phyloP scores from a whole-genome alignment of 139 green algal species.

The Chlamydomonas sp. region DNA sequence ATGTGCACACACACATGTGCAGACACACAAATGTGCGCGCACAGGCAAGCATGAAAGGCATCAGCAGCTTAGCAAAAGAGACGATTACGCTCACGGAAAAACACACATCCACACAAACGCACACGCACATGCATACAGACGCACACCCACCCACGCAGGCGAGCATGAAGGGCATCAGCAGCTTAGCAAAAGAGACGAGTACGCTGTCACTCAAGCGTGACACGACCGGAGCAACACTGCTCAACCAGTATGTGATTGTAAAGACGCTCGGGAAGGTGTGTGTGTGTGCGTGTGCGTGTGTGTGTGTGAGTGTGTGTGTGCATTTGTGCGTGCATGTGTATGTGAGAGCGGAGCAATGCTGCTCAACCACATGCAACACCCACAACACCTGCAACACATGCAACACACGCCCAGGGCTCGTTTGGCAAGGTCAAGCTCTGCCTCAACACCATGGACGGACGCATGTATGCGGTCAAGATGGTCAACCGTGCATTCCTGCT shows the following conservation, averaged over 20 bases:
- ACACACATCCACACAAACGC: too few relatives aligned
- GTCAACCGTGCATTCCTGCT: constrained; percentile 45
- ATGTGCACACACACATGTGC: too few relatives aligned
- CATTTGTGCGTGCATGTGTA: background rate
- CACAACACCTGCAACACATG: constrained; percentile 40
- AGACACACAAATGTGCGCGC: too few relatives aligned
- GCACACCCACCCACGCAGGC: too few relatives aligned
- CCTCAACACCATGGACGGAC: constrained; percentile 72
- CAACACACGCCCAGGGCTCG: constrained; percentile 63
- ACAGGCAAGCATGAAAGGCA: too few relatives aligned
- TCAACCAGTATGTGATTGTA: constrained; percentile 1
- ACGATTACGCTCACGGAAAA: background rate
- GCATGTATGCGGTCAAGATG: constrained; percentile 79
- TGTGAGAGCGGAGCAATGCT: background rate
- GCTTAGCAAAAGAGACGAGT: constrained; percentile 10
- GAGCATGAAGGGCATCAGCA: constrained; percentile 7
- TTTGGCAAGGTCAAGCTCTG: constrained; percentile 84
- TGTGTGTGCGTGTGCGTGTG: background rate
- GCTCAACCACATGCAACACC: constrained; percentile 1
- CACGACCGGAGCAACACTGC: background rate
- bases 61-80: constrained; percentile 12
- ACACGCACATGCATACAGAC: too few relatives aligned
- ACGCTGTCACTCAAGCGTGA: background rate
- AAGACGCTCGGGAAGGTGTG: background rate
- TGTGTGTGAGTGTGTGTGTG: background rate